Evolutionary conservation across 352 stramenopile species (phyloP).

Genomic region (Globisporangium uncinulatum): DNA sequence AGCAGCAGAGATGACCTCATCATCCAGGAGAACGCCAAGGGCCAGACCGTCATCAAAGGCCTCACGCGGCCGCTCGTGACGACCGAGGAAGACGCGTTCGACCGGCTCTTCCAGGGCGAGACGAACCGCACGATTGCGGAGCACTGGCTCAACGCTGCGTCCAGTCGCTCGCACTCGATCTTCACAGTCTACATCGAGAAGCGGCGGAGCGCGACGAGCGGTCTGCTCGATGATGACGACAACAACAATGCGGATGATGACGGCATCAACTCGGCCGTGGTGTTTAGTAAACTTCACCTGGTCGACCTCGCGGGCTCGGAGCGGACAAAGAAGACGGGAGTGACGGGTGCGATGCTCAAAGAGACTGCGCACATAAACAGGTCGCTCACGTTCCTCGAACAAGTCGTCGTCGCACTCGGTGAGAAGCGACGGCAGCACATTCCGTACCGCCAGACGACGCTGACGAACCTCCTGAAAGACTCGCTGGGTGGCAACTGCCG

Average conservation of each 20-base stretch:
- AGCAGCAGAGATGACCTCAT: slow-evolving; percentile 27
- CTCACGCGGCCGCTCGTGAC: slow-evolving; percentile 49
- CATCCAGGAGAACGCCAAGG: slow-evolving; percentile 56
- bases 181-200: slow-evolving; percentile 77
- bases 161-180: slow-evolving; percentile 75
- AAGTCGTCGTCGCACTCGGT: slow-evolving; percentile 87
- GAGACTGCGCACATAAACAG: slow-evolving; percentile 64
- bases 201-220: slow-evolving; percentile 20
- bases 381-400: slow-evolving; percentile 73
- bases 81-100: slow-evolving; percentile 65
- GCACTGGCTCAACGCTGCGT: slow-evolving; percentile 73
- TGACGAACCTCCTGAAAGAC: slow-evolving; percentile 90
- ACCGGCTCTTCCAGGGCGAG: slow-evolving; percentile 75
- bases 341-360: slow-evolving; percentile 45
- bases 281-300: slow-evolving; percentile 90
- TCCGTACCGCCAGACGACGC: slow-evolving; percentile 91
- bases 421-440: slow-evolving; percentile 88
- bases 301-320: slow-evolving; percentile 92
- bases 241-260: slow-evolving; percentile 8
- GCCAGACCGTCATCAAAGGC: slow-evolving; percentile 62
- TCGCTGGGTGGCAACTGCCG: slow-evolving; percentile 76
- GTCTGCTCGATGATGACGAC: slow-evolving; percentile 5
- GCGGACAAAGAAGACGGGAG: slow-evolving; percentile 81
- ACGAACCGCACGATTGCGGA: slow-evolving; percentile 76
- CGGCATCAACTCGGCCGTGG: slow-evolving; percentile 1